Conservation (phyloP, 257 asterid genomes). For the Jacaranda copaia region DNA sequence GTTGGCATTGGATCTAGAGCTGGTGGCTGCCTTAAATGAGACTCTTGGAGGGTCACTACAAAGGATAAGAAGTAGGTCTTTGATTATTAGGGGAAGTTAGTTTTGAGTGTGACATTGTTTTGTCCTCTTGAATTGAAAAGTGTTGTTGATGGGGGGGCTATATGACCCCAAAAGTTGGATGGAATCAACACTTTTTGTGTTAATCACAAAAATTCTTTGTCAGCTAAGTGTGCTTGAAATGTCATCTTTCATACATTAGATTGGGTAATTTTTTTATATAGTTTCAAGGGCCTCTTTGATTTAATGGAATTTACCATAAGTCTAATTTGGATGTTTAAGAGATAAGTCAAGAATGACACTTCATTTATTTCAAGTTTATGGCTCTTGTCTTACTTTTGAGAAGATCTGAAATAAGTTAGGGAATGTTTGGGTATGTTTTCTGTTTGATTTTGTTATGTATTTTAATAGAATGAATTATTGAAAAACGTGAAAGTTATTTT, state of each 20-base stretch:
- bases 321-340: too few species aligned
- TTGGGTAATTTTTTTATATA: neutral
- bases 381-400: too few species aligned
- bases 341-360: too few species aligned
- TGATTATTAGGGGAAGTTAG: conserved; percentile 37
- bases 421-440: too few species aligned
- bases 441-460: too few species aligned
- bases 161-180: conserved; percentile 24
- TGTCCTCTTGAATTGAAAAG: conserved; percentile 39
- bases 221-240: neutral
- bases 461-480: too few species aligned
- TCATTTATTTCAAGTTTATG: too few species aligned
- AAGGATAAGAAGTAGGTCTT: conserved; percentile 43
- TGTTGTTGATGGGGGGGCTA: conserved; percentile 1
- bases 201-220: conserved; percentile 11
- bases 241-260: neutral
- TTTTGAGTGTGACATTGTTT: conserved; percentile 23
- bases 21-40: conserved; percentile 35
- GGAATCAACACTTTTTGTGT: neutral
- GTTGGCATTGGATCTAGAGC: conserved; percentile 48
- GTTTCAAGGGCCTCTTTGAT: neutral
- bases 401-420: too few species aligned
- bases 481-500: too few species aligned
- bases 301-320: too few species aligned
- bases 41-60: conserved; percentile 11